Evolutionary conservation across 1,139 yeast species (phyloP).

Genomic region (Ogataea hybrid): DNA sequence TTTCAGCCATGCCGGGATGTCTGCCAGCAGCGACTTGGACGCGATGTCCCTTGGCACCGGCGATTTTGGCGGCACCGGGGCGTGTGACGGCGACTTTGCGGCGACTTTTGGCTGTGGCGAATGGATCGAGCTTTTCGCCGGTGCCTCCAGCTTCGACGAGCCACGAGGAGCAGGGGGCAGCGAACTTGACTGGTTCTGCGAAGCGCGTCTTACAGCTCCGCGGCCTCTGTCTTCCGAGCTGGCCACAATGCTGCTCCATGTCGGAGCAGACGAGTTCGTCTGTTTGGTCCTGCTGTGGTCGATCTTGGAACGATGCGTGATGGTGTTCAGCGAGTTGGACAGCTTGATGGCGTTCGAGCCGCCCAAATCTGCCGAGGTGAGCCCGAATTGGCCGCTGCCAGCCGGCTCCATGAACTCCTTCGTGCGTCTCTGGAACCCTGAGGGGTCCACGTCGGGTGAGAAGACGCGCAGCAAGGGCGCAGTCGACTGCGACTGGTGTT

Average conservation of each 20-base stretch:
- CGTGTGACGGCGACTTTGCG: conserved; percentile 5
- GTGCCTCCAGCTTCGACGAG: conserved; percentile 8
- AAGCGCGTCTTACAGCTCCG: conserved; percentile 8
- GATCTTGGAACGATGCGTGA: conserved; percentile 57
- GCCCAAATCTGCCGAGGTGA: conserved; percentile 32
- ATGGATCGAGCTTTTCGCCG: conserved; percentile 2
- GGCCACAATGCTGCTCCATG: conserved; percentile 12
- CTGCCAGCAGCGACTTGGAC: conserved; percentile 61
- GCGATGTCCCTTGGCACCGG: conserved; percentile 67
- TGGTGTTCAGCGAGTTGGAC: conserved; percentile 59
- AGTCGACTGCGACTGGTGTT: conserved; percentile 20
- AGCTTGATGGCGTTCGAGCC: conserved; percentile 48
- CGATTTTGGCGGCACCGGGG: conserved; percentile 33
- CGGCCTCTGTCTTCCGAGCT: conserved; percentile 18
- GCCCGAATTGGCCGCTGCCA: conserved; percentile 32
- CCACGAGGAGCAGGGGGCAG: conserved; percentile 22
- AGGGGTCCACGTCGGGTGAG: conserved; percentile 25
- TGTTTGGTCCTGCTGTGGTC: conserved; percentile 38
- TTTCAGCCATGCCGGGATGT: conserved; percentile 92
- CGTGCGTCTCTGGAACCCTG: conserved; percentile 20
- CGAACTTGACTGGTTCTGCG: conserved; percentile 20
- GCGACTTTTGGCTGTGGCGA: conserved; percentile 16
- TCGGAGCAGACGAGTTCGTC: conserved; percentile 1
- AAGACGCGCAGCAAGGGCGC: conserved; percentile 23
- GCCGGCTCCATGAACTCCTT: conserved; percentile 17